Evolutionary conservation across 2,329 filamentous ascomycete species (phyloP).

Genomic region (Penicillium sp.): DNA sequence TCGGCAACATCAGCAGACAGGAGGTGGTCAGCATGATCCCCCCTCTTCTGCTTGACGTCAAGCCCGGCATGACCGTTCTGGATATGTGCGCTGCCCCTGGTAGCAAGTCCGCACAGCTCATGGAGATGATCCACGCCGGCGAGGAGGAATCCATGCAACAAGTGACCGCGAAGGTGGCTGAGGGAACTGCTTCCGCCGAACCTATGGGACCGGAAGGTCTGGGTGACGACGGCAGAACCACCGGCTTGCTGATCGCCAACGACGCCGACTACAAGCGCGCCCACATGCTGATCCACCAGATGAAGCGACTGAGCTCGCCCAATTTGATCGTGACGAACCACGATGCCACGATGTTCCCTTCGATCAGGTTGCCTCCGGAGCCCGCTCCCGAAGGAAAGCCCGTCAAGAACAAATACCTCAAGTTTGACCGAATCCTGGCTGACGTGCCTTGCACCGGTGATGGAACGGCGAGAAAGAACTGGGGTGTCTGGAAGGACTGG

Average conservation of each 20-base stretch:
- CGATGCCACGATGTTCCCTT: slow-evolving; percentile 90
- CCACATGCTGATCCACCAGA: slow-evolving; percentile 94
- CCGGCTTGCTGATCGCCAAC: slow-evolving; percentile 86
- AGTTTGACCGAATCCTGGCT: slow-evolving; percentile 91
- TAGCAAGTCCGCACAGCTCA: slow-evolving; percentile 89
- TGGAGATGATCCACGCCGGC: slow-evolving; percentile 86
- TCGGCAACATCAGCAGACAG: slow-evolving; percentile 94
- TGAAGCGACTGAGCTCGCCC: slow-evolving; percentile 91
- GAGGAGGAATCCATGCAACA: slow-evolving; percentile 78
- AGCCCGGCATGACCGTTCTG: slow-evolving; percentile 82
- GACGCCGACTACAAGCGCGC: slow-evolving; percentile 93
- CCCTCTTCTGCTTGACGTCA: slow-evolving; percentile 81
- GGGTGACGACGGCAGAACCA: slow-evolving; percentile 74
- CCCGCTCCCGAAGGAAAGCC: slow-evolving; percentile 46
- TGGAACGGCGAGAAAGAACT: slow-evolving; percentile 86
- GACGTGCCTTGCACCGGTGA: slow-evolving; percentile 97
- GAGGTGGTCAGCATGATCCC: slow-evolving; percentile 99
- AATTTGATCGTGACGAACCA: slow-evolving; percentile 97
- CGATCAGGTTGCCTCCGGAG: slow-evolving; percentile 67
- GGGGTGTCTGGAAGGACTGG: slow-evolving; percentile 93
- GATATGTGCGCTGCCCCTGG: slow-evolving; percentile 95
- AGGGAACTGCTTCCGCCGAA: slow-evolving; percentile 50
- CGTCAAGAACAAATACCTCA: slow-evolving; percentile 66
- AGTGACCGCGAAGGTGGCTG: slow-evolving; percentile 56
- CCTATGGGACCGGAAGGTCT: slow-evolving; percentile 44